Base-by-base conservation (phyloP, 1,139 yeast genomes). In the Hyphopichia wangnamkhiaoensis region DNA sequence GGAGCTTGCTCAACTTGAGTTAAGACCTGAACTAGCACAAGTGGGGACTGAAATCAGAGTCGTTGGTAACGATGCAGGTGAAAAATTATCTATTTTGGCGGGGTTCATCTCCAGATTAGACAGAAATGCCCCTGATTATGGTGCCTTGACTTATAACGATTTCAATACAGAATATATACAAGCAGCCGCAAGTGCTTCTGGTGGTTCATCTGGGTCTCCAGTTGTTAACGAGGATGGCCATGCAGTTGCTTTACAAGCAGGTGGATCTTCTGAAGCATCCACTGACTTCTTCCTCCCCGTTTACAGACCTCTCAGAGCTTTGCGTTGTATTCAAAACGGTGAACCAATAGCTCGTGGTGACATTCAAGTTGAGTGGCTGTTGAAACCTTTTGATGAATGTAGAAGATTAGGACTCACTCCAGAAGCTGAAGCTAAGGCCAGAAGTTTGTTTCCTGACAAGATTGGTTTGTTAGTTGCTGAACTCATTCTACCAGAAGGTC, bases 1-100 rank as follows among this genome's bases (percentile, higher is more conserved):
- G 82, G 65, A 76, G 38, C 75, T 90, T 5, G 73, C 74, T 34
- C 84, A 84, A 35, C 71, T 91, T 38, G 77, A 78, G 34, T 68
- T 91, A 43, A 74, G 76, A 45, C 98, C 98, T 0, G 91, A 88
- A 17, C 68, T 84, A 43, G 97, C 96, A 19, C 76, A 78, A 53
- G 89, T 91, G 16, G 97, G 97, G 27, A 82, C 90, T 29, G 97
- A 91, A 58, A 90, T 91, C 52, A 76, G 96, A 57, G 96, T 91
- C 26, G 91, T 90, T 33, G 97, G 97, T 70, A 91, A 91, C 61
- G 97, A 91, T 67, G 95, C 96, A 5, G 97, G 97, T 56, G 97
- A 91, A 60, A 90, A 90, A 61, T 70, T 91, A 40, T 84, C 95
- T 35, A 91, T 91, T 54, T 68, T 90, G 48, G 80, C 95, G 2